Evolutionary conservation across 768 basidiomycete genomes (phyloP).

Genomic region (Gloeostereum incarnatum): DNA sequence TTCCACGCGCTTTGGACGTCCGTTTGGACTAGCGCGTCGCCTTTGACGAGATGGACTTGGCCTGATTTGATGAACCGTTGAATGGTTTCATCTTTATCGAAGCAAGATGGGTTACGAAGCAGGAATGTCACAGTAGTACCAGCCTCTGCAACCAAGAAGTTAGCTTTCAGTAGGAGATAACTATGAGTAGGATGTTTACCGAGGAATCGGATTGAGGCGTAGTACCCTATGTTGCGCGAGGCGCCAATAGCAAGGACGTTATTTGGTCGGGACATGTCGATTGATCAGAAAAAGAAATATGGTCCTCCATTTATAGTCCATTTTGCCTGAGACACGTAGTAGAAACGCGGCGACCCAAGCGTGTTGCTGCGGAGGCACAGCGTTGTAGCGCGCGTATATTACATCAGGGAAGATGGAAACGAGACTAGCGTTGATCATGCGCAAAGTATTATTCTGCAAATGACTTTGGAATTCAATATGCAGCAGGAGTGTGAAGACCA

Average conservation of each 20-base stretch:
- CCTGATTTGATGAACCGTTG: constrained; percentile 40
- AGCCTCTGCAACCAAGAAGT: constrained; percentile 32
- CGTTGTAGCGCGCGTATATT: too few species aligned
- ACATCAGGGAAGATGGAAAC: too few species aligned
- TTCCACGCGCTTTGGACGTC: constrained; percentile 48
- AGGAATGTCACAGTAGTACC: constrained; percentile 59
- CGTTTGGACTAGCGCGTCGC: constrained; percentile 45
- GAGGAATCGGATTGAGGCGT: constrained; percentile 35
- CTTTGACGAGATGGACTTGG: constrained; percentile 44
- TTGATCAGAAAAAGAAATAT: too few species aligned
- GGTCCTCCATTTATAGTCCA: too few species aligned
- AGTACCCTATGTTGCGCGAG: constrained; percentile 49
- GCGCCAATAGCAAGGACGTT: constrained; percentile 42
- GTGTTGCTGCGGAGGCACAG: too few species aligned
- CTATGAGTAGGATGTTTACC: constrained; percentile 18
- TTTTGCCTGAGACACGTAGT: too few species aligned
- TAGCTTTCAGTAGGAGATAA: background rate
- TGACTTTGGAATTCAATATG: too few species aligned
- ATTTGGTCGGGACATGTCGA: constrained; percentile 6
- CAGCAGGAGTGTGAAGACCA: too few species aligned
- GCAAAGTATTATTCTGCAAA: too few species aligned
- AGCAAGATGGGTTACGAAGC: constrained; percentile 39
- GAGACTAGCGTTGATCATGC: too few species aligned
- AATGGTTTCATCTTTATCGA: constrained; percentile 45
- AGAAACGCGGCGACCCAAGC: too few species aligned